A percentile compares a stretch with the other conserved stretches of the same genome.
These are phyloP conservation scores for Coemansia sp. DNA, from an alignment of 192 early-diverging fungal species.

Conservation along the genomic window DNA sequence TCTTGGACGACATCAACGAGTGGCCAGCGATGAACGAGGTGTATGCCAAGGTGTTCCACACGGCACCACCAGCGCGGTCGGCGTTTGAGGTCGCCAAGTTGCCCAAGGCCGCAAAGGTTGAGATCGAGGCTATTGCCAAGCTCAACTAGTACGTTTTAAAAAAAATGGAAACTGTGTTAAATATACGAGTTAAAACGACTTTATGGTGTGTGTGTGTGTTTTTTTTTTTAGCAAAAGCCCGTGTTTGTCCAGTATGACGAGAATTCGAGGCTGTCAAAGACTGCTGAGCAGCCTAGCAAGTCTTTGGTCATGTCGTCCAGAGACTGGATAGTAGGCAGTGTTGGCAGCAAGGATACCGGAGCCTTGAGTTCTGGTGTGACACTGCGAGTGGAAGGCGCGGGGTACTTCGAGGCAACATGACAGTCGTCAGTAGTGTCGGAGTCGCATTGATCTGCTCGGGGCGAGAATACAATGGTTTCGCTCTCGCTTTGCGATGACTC, in stretches of 20 bases:
- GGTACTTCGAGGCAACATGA: background rate
- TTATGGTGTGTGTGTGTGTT: background rate
- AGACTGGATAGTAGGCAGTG: constrained; percentile 31
- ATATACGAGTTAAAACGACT: constrained; percentile 1
- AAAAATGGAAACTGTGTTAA: background rate
- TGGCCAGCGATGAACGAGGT: constrained; percentile 90
- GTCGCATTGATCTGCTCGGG: constrained; percentile 10
- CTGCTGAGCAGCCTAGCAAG: constrained; percentile 26
- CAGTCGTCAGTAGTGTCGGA: background rate
- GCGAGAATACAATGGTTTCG: constrained; percentile 52
- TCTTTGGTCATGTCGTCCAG: constrained; percentile 43
- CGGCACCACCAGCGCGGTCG: constrained; percentile 69
- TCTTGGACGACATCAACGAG: constrained; percentile 89
- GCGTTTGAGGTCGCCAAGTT: constrained; percentile 90
- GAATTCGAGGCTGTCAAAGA: constrained; percentile 26
- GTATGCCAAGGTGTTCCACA: constrained; percentile 76
- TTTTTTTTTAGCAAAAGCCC: background rate
- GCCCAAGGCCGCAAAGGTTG: constrained; percentile 87
- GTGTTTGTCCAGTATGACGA: constrained; percentile 28
- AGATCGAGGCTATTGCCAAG: constrained; percentile 91
- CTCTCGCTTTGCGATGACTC: constrained; percentile 52
- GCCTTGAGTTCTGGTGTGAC: constrained; percentile 10
- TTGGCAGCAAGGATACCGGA: constrained; percentile 18
- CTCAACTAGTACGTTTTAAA: constrained; percentile 34
- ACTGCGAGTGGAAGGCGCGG: constrained; percentile 10